A percentile compares a stretch with the other conserved stretches of the same genome.
phyloP scores from a whole-genome alignment of 148 eudicot genomes.

The Rhododendron ferrugineum region DNA sequence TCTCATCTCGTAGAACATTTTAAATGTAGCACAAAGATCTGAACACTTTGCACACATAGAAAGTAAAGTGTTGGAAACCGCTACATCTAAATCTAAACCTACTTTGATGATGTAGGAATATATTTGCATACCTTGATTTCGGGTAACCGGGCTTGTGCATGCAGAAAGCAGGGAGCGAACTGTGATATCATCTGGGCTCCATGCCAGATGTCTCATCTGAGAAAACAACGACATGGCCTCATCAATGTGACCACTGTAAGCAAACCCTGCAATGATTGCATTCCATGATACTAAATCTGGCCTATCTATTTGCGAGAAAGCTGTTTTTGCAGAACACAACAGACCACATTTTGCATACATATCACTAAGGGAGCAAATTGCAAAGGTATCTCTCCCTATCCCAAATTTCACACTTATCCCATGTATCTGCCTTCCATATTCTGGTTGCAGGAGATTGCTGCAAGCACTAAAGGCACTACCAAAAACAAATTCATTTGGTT shows the following conservation, averaged over 20 bases:
- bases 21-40: conserved; percentile 18
- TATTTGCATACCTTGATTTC: conserved; percentile 29
- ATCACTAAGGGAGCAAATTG: conserved; percentile 34
- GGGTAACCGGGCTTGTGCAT: conserved; percentile 18
- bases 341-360: conserved; percentile 46
- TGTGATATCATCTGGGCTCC: conserved; percentile 33
- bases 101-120: conserved; percentile 32
- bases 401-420: conserved; percentile 37
- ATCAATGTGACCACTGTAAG: conserved; percentile 25
- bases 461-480: conserved; percentile 40
- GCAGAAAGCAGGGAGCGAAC: conserved; percentile 35
- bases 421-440: conserved; percentile 38
- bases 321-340: conserved; percentile 19
- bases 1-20: conserved; percentile 26
- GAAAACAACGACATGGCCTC: conserved; percentile 27
- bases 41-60: conserved; percentile 37
- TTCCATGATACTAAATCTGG: conserved; percentile 46
- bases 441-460: conserved; percentile 25
- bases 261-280: conserved; percentile 32
- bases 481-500: conserved; percentile 36
- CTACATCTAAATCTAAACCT: conserved; percentile 22
- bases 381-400: conserved; percentile 18
- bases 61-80: conserved; percentile 33
- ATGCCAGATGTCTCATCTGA: conserved; percentile 22
- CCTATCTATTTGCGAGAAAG: conserved; percentile 27